Conservation (phyloP, 495 filamentous ascomycete genomes). For the Penicillium dipodomyicola region DNA sequence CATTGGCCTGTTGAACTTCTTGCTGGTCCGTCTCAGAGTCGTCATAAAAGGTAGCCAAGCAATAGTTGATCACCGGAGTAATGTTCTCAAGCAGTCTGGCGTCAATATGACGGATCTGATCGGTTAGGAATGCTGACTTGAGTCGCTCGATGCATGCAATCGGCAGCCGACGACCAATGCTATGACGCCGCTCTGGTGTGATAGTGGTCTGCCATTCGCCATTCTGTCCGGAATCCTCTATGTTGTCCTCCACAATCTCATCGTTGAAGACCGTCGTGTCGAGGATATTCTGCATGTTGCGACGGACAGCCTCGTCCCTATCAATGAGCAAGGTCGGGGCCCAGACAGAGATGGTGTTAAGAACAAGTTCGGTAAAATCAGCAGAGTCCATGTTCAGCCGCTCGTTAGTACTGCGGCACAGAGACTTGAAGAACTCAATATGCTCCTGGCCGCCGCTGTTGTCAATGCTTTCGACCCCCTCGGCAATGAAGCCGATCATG, state of each 20-base stretch:
- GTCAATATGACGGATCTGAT: constrained; percentile 32
- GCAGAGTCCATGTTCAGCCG: constrained; percentile 31
- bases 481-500: constrained; percentile 51
- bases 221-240: neutral
- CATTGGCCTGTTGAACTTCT: constrained; percentile 33
- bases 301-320: constrained; percentile 53
- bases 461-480: constrained; percentile 56
- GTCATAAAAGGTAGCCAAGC: constrained; percentile 41
- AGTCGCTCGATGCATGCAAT: constrained; percentile 37
- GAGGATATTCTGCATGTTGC: constrained; percentile 54
- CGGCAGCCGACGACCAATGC: constrained; percentile 38
- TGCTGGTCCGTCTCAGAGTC: constrained; percentile 40
- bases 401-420: constrained; percentile 43
- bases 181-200: constrained; percentile 18
- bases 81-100: constrained; percentile 40
- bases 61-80: constrained; percentile 40
- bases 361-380: constrained; percentile 43
- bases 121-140: constrained; percentile 28
- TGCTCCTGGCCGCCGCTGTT: constrained; percentile 57
- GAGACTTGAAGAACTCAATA: constrained; percentile 54
- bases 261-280: constrained; percentile 53
- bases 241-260: constrained; percentile 16
- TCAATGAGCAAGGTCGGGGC: constrained; percentile 66
- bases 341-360: constrained; percentile 61
- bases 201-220: constrained; percentile 20